A percentile compares a stretch with the other conserved stretches of the same genome.
Evolutionary conservation across 805 yeast species (phyloP).

Genomic region (Scheffersomyces stipitis): DNA sequence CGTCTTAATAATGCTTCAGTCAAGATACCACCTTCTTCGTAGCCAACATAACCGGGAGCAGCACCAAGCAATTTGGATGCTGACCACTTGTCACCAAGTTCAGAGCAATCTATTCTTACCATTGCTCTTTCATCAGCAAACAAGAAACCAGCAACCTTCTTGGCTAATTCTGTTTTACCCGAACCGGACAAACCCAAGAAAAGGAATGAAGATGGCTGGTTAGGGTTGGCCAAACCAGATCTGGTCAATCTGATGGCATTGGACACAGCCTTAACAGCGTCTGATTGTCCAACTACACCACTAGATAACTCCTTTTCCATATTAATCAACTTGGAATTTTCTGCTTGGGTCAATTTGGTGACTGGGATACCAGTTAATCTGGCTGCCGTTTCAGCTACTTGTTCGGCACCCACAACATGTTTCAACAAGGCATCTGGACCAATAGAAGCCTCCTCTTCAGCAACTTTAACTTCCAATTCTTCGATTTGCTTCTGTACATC

Average conservation of each 20-base stretch:
- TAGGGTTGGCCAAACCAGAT: slow-evolving; percentile 94
- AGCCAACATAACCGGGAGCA: slow-evolving; percentile 94
- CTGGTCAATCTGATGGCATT: slow-evolving; percentile 91
- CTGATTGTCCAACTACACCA: slow-evolving; percentile 92
- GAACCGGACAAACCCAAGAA: slow-evolving; percentile 96
- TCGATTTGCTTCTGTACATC: slow-evolving; percentile 77
- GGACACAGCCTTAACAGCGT: slow-evolving; percentile 94
- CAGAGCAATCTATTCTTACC: slow-evolving; percentile 97
- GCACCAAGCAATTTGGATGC: slow-evolving; percentile 95
- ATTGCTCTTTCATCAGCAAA: slow-evolving; percentile 96
- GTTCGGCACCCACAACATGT: slow-evolving; percentile 86
- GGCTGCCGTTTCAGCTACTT: slow-evolving; percentile 96
- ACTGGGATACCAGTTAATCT: slow-evolving; percentile 97
- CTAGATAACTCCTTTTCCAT: slow-evolving; percentile 86
- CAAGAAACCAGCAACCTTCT: slow-evolving; percentile 92
- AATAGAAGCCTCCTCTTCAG: slow-evolving; percentile 68
- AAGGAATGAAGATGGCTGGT: slow-evolving; percentile 93
- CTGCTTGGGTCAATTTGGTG: slow-evolving; percentile 90
- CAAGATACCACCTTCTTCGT: slow-evolving; percentile 95
- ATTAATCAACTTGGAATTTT: slow-evolving; percentile 86
- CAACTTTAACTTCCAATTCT: slow-evolving; percentile 71
- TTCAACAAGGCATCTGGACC: slow-evolving; percentile 67
- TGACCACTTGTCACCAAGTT: slow-evolving; percentile 91
- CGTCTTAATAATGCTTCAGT: slow-evolving; percentile 89
- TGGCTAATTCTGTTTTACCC: slow-evolving; percentile 97